A percentile compares a stretch with the other conserved stretches of the same genome.
These are phyloP conservation scores for Metschnikowia gruessii DNA, from an alignment of 805 yeast species.

Conservation along the genomic window DNA sequence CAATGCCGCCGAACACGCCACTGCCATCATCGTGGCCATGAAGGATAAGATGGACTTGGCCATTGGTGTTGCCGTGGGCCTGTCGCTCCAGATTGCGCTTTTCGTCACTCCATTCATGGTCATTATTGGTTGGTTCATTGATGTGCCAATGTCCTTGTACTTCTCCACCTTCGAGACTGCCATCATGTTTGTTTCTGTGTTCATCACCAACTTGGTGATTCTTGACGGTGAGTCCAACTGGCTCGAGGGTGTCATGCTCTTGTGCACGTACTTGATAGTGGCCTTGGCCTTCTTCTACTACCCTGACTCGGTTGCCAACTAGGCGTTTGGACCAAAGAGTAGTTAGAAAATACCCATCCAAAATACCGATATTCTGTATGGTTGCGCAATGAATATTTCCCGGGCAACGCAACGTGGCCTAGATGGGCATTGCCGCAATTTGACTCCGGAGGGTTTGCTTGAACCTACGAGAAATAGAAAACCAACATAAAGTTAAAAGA, in stretches of 20 bases:
- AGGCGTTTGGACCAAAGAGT: not conserved
- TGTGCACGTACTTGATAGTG: constrained; percentile 81
- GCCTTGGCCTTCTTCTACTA: constrained; percentile 88
- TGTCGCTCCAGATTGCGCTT: constrained; percentile 90
- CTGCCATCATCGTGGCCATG: constrained; percentile 92
- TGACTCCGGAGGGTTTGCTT: too few relatives aligned
- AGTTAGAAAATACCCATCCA: too few relatives aligned
- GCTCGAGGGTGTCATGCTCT: constrained; percentile 93
- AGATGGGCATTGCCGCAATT: too few relatives aligned
- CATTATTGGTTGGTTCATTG: constrained; percentile 86
- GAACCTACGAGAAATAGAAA: too few relatives aligned
- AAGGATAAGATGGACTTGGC: constrained; percentile 98
- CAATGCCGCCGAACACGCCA: constrained; percentile 98
- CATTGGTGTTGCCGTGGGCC: constrained; percentile 94
- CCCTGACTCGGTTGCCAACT: constrained; percentile 54
- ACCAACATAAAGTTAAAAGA: too few relatives aligned
- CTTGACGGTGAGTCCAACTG: constrained; percentile 95
- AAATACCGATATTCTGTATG: too few relatives aligned
- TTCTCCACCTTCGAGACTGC: constrained; percentile 94
- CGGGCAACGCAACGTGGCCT: too few relatives aligned
- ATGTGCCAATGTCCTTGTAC: constrained; percentile 87
- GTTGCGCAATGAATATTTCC: too few relatives aligned
- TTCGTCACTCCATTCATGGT: constrained; percentile 97
- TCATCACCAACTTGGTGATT: constrained; percentile 81
- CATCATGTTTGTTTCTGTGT: constrained; percentile 83